Conservation (phyloP, 768 basidiomycete genomes). For the Suillus plorans region DNA sequence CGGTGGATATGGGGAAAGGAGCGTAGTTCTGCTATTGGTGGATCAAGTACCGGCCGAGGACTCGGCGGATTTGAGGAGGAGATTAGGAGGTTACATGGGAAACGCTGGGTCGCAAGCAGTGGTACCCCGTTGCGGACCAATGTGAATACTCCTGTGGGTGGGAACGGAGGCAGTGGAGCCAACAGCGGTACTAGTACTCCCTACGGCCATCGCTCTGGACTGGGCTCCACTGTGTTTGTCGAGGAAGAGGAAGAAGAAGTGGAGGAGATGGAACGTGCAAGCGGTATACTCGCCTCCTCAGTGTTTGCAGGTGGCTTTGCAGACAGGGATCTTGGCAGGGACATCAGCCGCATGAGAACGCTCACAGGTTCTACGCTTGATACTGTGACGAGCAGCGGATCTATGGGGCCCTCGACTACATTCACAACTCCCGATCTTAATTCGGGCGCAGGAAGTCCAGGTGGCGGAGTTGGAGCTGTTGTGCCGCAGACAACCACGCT, state of each 20-base stretch:
- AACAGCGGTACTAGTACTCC: slow-evolving; percentile 73
- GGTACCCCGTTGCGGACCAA: slow-evolving; percentile 59
- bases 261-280: slow-evolving; percentile 50
- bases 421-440: slow-evolving; percentile 66
- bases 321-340: slow-evolving; percentile 39
- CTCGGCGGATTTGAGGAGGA: slow-evolving; percentile 79
- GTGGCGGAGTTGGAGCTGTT: slow-evolving; percentile 28
- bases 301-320: slow-evolving; percentile 38
- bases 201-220: slow-evolving; percentile 54
- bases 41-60: slow-evolving; percentile 34
- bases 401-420: slow-evolving; percentile 46
- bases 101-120: slow-evolving; percentile 72
- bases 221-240: slow-evolving; percentile 52
- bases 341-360: slow-evolving; percentile 49
- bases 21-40: slow-evolving; percentile 29
- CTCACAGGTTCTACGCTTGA: slow-evolving; percentile 48
- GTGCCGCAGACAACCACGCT: slow-evolving; percentile 54
- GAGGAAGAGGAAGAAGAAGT: slow-evolving; percentile 81
- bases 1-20: slow-evolving; percentile 86
- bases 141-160: slow-evolving; percentile 41
- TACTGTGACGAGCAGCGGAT: slow-evolving; percentile 29
- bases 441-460: slow-evolving; percentile 30
- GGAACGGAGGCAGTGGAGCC: slow-evolving; percentile 45
- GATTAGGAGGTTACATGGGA: slow-evolving; percentile 65
- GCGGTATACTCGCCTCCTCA: slow-evolving; percentile 27